phyloP scores from a whole-genome alignment of 805 yeast species.

The Suhomyces prunicola region DNA sequence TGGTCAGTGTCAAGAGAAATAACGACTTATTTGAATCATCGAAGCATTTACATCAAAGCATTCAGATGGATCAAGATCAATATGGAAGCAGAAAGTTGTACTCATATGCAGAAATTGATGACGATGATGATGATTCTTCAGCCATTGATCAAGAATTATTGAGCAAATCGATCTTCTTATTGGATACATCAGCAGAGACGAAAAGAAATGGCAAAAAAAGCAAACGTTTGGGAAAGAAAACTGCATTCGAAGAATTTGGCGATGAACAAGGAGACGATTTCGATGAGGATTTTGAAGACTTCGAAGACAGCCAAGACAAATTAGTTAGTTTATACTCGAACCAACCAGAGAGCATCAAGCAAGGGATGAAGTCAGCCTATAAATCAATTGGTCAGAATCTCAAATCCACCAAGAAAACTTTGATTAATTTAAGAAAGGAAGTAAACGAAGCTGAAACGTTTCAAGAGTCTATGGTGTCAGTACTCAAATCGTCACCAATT shows the following conservation, averaged over 20 bases:
- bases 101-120: conserved; percentile 31
- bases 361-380: conserved; percentile 77
- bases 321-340: conserved; percentile 73
- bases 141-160: conserved; percentile 16
- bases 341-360: conserved; percentile 69
- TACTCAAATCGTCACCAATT: conserved; percentile 76
- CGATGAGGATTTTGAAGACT: conserved; percentile 16
- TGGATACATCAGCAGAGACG: conserved; percentile 11
- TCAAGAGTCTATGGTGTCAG: conserved; percentile 61
- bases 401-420: conserved; percentile 59
- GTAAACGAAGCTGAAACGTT: conserved; percentile 64
- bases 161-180: conserved; percentile 22
- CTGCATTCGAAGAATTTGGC: conserved; percentile 17
- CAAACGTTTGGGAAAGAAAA: conserved; percentile 19
- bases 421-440: conserved; percentile 57
- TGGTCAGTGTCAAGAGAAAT: background rate
- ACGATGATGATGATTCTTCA: conserved; percentile 17
- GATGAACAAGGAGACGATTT: conserved; percentile 18
- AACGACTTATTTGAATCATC: conserved; percentile 20
- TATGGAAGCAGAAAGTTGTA: conserved; percentile 24
- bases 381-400: conserved; percentile 67
- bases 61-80: conserved; percentile 17
- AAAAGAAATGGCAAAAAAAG: background rate
- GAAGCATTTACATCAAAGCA: conserved; percentile 20
- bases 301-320: conserved; percentile 24